phyloP scores from a whole-genome alignment of 805 yeast genomes.

The Cyberlindnera xishuangbannaensis region DNA sequence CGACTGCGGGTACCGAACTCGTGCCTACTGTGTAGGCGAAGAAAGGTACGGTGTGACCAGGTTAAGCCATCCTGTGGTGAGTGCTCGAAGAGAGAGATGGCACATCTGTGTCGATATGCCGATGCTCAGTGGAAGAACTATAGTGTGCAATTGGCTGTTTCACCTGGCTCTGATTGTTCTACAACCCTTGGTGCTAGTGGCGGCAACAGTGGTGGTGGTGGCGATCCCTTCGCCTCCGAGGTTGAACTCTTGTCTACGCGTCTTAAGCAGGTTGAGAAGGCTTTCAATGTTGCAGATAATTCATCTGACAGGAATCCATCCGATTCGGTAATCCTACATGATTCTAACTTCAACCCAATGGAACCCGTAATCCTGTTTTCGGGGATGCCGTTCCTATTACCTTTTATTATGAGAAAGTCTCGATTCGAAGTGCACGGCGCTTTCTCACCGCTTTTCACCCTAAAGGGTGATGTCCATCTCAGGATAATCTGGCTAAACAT shows the following conservation, averaged over 20 bases:
- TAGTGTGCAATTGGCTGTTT: neutral
- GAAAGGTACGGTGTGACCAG: constrained; percentile 30
- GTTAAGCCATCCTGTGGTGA: constrained; percentile 47
- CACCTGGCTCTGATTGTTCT: too few species aligned
- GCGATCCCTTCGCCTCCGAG: too few species aligned
- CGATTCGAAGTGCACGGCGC: constrained; percentile 46
- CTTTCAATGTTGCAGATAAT: too few species aligned
- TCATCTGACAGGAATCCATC: too few species aligned
- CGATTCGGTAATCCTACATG: neutral
- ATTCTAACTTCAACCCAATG: constrained; percentile 16
- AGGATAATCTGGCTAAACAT: constrained; percentile 28
- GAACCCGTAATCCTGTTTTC: constrained; percentile 39
- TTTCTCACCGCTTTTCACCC: constrained; percentile 39
- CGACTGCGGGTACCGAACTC: neutral
- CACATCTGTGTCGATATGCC: constrained; percentile 47
- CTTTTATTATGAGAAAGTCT: constrained; percentile 32
- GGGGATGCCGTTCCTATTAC: constrained; percentile 29
- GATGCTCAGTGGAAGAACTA: constrained; percentile 51
- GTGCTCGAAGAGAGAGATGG: constrained; percentile 49
- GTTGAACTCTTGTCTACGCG: too few species aligned
- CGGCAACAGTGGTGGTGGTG: too few species aligned
- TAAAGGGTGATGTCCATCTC: constrained; percentile 40
- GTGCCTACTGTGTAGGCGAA: neutral
- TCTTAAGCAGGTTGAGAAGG: too few species aligned
- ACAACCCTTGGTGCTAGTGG: too few species aligned